Base-by-base conservation (phyloP, 495 filamentous ascomycete species). In the Annulohypoxylon stygium region DNA sequence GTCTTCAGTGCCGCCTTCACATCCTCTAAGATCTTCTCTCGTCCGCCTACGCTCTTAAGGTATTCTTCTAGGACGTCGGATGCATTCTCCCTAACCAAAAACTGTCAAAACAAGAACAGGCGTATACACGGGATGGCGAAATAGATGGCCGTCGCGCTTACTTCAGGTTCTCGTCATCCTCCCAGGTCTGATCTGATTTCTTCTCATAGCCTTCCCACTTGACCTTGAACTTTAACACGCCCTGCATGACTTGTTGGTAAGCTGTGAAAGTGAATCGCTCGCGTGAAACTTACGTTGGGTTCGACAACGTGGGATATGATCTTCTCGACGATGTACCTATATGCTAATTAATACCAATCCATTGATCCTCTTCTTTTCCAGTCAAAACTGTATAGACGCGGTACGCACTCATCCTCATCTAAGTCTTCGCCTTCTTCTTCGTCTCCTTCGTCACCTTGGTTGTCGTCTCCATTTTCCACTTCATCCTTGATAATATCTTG, bases 171-270 rank as follows among this genome's bases (percentile, higher is more conserved):
- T 86, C 86, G 61, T 90, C 87, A 0, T 86, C 84, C 69, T 90
- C 88, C 88, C 88, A 90, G 0, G 88, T 90, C 76, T 82, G 77
- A 66, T 90, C 88, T 0, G 81, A 76, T 65, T 86, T 86, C 51
- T 86, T 86, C 18, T 89, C 87, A 63, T 87, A 90, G 1, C 88
- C 88, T 64, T 89, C 87, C 88, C 88, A 90, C 67, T 90, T 90
- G 26, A 90, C 85, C 36, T 86, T 81, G 65, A 85, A 88, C 34
- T 80, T 81, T 0, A 87, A 65, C 39, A 80, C 61, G 12, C 81
- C 83, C 75, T 86, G 58, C 25, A 64, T 26, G 4, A 59, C 68
- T 16, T n/a, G 55, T 71, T 43, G 63, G 63, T 43, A 50, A 73
- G 69, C 5, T 20, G 45, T 20, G 9, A 11, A 36, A 20, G 16